Percentiles rank a stretch among this genome's conserved stretches.
These are phyloP conservation scores for Boletus speciosus DNA, from an alignment of 768 basidiomycete genomes.

Conservation along the genomic window DNA sequence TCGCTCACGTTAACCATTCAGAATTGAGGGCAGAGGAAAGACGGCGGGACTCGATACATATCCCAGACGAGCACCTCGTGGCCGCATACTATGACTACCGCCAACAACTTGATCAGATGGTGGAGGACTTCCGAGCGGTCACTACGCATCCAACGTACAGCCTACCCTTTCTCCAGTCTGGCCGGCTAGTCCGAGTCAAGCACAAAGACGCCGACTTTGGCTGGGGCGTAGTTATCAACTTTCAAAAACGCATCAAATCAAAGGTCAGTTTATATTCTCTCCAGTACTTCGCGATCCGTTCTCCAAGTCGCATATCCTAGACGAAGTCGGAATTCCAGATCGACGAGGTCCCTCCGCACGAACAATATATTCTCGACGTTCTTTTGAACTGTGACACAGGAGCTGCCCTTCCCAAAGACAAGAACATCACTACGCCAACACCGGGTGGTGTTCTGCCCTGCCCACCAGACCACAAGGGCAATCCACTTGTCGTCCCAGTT, in stretches of 20 bases:
- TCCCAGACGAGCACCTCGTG: conserved; percentile 81
- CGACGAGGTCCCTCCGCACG: conserved; percentile 76
- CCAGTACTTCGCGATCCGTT: background rate
- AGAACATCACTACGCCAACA: conserved; percentile 49
- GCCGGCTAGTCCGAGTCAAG: conserved; percentile 89
- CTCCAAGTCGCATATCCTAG: conserved; percentile 31
- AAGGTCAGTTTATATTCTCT: conserved; percentile 48
- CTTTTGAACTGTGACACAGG: conserved; percentile 76
- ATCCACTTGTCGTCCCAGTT: conserved; percentile 84
- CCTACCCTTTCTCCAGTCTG: conserved; percentile 90
- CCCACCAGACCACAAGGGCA: conserved; percentile 64
- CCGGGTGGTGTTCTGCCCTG: conserved; percentile 78
- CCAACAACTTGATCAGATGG: conserved; percentile 90
- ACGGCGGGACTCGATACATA: conserved; percentile 54
- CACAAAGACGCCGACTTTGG: conserved; percentile 88
- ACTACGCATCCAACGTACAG: conserved; percentile 94
- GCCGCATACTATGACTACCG: conserved; percentile 90
- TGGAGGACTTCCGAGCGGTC: conserved; percentile 83
- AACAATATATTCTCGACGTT: conserved; percentile 92
- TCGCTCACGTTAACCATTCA: conserved; percentile 30
- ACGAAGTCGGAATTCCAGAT: conserved; percentile 60
- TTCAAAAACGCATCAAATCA: conserved; percentile 78
- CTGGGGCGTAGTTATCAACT: conserved; percentile 94
- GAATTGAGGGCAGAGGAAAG: conserved; percentile 77
- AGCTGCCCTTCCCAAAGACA: conserved; percentile 56